phyloP scores from a whole-genome alignment of 2,329 filamentous ascomycete genomes.

The Aspergillus puulaauensis region DNA sequence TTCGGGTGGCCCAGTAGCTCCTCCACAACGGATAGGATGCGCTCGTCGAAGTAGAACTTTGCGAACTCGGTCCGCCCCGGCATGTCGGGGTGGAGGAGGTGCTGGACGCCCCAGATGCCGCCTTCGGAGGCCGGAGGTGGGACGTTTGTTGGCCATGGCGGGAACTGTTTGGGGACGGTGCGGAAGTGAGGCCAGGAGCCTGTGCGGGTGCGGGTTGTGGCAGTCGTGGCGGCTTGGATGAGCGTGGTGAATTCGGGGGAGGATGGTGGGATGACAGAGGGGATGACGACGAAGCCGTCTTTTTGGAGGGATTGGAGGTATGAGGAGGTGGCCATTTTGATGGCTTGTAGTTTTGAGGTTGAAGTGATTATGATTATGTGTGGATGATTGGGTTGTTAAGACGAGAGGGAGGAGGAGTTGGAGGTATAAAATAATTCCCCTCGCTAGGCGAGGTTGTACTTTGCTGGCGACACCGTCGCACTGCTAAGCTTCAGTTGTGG shows the following conservation, averaged over 20 bases:
- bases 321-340: slow-evolving; percentile 5
- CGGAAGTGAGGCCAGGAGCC: slow-evolving; percentile 80
- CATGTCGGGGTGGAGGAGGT: slow-evolving; percentile 73
- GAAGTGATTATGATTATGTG: background rate
- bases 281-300: slow-evolving; percentile 76
- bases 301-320: slow-evolving; percentile 59
- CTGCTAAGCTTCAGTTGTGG: background rate
- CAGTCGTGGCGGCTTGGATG: slow-evolving; percentile 57
- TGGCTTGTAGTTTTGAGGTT: background rate
- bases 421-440: background rate
- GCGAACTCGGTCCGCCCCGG: slow-evolving; percentile 63
- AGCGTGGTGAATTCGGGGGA: slow-evolving; percentile 56
- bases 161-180: slow-evolving; percentile 86
- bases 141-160: slow-evolving; percentile 68
- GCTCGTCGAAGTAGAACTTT: slow-evolving; percentile 68
- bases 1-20: slow-evolving; percentile 47
- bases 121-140: slow-evolving; percentile 47
- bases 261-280: slow-evolving; percentile 57
- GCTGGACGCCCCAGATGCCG: slow-evolving; percentile 89
- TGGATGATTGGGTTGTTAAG: background rate
- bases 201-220: slow-evolving; percentile 62
- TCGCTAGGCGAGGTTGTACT: background rate
- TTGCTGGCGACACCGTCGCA: no score
- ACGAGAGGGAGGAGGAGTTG: background rate
- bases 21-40: slow-evolving; percentile 62